A percentile compares a stretch with the other conserved stretches of the same genome.
Evolutionary conservation across 139 green algal species (phyloP).

Genomic region (Picochlorum sp.): DNA sequence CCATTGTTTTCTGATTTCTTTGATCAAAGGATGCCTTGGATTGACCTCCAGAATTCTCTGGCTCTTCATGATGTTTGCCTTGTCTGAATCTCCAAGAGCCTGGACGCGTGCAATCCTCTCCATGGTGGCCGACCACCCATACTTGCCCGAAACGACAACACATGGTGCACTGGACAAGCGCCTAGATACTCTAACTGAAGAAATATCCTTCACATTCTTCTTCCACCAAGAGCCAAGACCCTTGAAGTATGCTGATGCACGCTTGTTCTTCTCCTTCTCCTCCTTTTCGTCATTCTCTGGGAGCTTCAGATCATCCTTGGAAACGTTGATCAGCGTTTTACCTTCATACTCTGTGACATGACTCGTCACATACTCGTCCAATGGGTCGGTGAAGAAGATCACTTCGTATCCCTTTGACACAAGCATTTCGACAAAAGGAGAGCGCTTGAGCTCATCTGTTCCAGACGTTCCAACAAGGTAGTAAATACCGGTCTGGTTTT

Average conservation of each 20-base stretch:
- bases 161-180: constrained; percentile 78
- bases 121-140: constrained; percentile 96
- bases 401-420: constrained; percentile 69
- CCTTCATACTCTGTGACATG: constrained; percentile 92
- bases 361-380: constrained; percentile 96
- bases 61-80: constrained; percentile 28
- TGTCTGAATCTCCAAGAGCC: constrained; percentile 21
- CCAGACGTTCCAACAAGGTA: constrained; percentile 66
- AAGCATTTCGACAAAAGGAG: constrained; percentile 66
- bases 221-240: constrained; percentile 91
- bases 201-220: constrained; percentile 47
- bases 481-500: constrained; percentile 93
- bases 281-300: constrained; percentile 69
- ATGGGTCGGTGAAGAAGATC: constrained; percentile 91
- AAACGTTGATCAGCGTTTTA: constrained; percentile 84
- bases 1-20: constrained; percentile 47
- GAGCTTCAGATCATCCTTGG: constrained; percentile 94
- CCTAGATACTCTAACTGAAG: constrained; percentile 67
- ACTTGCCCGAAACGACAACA: constrained; percentile 89
- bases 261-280: constrained; percentile 72
- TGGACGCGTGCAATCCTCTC: constrained; percentile 85
- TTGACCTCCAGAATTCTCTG: constrained; percentile 93
- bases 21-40: constrained; percentile 85
- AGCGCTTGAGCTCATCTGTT: constrained; percentile 64
- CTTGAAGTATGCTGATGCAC: constrained; percentile 78